Conservation (phyloP, 1,284 basidiomycete genomes). For the Fomes fomentarius region DNA sequence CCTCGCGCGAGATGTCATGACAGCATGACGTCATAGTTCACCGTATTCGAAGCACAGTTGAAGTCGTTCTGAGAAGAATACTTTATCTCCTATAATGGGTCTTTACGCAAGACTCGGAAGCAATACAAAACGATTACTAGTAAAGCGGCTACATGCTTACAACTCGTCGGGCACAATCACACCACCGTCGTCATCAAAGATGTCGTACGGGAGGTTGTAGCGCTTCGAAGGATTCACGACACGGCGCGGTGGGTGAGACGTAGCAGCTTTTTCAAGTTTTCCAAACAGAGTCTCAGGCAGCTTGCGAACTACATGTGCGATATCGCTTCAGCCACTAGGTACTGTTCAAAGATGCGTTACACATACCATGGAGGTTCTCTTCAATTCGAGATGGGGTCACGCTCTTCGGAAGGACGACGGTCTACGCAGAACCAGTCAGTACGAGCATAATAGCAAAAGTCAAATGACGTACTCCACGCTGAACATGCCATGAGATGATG, state of each 20-base stretch:
- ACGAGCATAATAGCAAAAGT: not conserved
- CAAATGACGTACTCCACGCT: slow-evolving; percentile 61
- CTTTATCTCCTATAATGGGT: too few species aligned
- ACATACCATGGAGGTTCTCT: slow-evolving; percentile 68
- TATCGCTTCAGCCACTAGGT: not conserved
- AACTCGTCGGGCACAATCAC: slow-evolving; percentile 18
- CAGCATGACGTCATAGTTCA: too few species aligned
- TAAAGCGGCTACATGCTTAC: not conserved
- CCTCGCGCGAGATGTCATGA: too few species aligned
- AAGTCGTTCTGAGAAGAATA: too few species aligned
- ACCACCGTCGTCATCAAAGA: slow-evolving; percentile 52
- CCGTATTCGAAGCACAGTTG: too few species aligned
- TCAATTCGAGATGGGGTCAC: slow-evolving; percentile 73
- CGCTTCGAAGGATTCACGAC: slow-evolving; percentile 61
- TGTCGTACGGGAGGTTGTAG: slow-evolving; percentile 66
- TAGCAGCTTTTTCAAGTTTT: slow-evolving; percentile 62
- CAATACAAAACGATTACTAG: too few species aligned
- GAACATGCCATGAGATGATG: slow-evolving; percentile 79
- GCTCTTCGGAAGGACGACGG: slow-evolving; percentile 79
- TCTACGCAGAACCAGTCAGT: slow-evolving; percentile 37
- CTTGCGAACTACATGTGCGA: slow-evolving; percentile 43
- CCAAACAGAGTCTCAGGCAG: slow-evolving; percentile 60
- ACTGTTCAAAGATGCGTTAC: too few species aligned
- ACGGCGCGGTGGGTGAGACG: slow-evolving; percentile 54
- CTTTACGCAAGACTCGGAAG: too few species aligned